Evolutionary conservation across 306 rosid species (phyloP), one percentile per base, ranked within the genome.

Genomic region (Lotus japonicus): DNA sequence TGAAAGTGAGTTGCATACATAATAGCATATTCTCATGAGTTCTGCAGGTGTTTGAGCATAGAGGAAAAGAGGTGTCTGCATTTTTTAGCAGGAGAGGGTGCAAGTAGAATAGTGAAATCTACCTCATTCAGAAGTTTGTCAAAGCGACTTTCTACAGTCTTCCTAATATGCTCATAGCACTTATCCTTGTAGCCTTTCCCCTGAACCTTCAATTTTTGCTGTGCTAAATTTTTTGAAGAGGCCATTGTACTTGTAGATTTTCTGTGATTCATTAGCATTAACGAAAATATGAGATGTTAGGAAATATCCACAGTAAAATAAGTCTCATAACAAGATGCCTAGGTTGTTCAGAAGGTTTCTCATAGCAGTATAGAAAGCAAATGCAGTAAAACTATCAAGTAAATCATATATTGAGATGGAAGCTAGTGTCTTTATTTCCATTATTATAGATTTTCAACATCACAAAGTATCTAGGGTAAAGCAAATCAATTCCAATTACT

Each of bases 171-270:
- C 64, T 94, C 97, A 73, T 94, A 94, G 83, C 97, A 94, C 79
- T 86, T 90, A 78, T 94, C 98, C 81, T 84, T 94, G 26, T 80
- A 94, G 77, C 92, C 92, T 90, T 94, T 94, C 58, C 97, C 95
- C 58, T 82, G 92, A 78, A 75, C 83, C 84, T 94, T 90, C 81
- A 88, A 16, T 59, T 82, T 94, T 76, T 94, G 97, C 65, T 83
- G 97, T 3, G 82, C 60, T 57, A 86, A 55, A 67, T 83, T 86
- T 81, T 82, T 90, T 14, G 96, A 84, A 77, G 92, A 84, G 70
- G 86, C 84, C 50, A 21, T 58, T 59, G 81, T 12, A 58, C 76
- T 78, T 57, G 91, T 76, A 57, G 88, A 58, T 68, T 80, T 90
- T 77, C 98, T 90, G 91, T 64, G 64, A 66, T 55, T 51, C 55